Evolutionary conservation across 306 rosid genomes (phyloP), one percentile per base, ranked within the genome.

Genomic region (Cucumis cinereus): DNA sequence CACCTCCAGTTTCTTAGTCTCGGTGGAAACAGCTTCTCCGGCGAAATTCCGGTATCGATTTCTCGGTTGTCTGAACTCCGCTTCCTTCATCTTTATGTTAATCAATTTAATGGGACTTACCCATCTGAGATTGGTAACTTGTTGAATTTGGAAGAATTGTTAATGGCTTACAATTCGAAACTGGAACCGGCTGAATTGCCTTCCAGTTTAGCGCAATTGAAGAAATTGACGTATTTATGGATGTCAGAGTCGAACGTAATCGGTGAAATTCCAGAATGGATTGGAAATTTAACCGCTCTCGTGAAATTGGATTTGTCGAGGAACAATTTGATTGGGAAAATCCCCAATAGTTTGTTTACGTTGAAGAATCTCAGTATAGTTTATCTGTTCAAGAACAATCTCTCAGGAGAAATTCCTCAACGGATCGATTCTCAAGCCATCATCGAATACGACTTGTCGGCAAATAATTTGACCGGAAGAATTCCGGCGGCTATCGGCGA

Each of bases 401-500:
- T 90, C 20, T 85, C 88, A 2, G 96, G 94, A 22, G 79, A 41
- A 74, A 64, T 92, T 66, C 92, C 98, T 7, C 71, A n/a, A 26
- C 80, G 45, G 69, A 85, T 90, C 16, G 91, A 83, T 40, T 83
- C 94, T 15, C 50, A 43, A 43, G 84, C 77, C 30, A 69, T 92
- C 76, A 57, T 19, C 8, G 11, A 56, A 13, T 24, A 90, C 64
- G 96, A 90, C 81, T 79, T 92, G 26, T 41, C 91, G 0, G 30
- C 13, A 0, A 90, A 87, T 82, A 1, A 12, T 13, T 81, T 92
- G 56, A 73, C 87, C 0, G 92, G 93, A 35, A 50, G 45, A 49
- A 81, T 90, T 78, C 90, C 94, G 19, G 79, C 78, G 22, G 90
- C 64, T 74, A 85, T 88, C 53, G 91, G 92, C n/a, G 86, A 85